These are phyloP conservation scores for Citrullus mucosospermus DNA, from an alignment of 306 rosid species.

Conservation along the genomic window DNA sequence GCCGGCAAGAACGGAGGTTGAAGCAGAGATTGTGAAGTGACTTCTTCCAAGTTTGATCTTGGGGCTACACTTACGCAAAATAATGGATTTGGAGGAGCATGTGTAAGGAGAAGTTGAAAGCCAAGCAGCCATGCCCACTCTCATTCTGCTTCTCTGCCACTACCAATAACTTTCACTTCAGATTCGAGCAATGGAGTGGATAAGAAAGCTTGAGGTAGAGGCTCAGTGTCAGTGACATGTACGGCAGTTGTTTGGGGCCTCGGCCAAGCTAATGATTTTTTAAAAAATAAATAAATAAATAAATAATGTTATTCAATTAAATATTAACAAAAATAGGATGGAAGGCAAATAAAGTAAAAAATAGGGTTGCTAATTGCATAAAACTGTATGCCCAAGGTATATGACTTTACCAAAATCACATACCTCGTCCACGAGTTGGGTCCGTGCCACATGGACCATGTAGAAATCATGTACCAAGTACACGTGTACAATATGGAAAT, in stretches of 20 bases:
- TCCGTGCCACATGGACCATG: too few species aligned
- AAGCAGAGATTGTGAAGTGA: conserved; percentile 32
- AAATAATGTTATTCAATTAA: too few species aligned
- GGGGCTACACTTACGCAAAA: neutral
- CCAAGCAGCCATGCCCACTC: conserved; percentile 12
- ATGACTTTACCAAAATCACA: too few species aligned
- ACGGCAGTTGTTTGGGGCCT: neutral
- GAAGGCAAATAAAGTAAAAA: too few species aligned
- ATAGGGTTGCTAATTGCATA: too few species aligned
- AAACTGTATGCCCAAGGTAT: too few species aligned
- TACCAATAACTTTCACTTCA: neutral
- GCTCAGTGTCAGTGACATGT: neutral
- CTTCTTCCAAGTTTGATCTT: neutral
- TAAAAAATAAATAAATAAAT: too few species aligned
- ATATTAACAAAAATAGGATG: too few species aligned
- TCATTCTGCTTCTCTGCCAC: neutral
- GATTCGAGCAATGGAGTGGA: neutral
- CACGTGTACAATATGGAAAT: too few species aligned
- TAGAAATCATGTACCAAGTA: too few species aligned
- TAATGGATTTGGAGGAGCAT: neutral
- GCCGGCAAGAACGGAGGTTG: conserved; percentile 51
- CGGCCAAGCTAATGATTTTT: neutral
- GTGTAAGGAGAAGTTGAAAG: neutral
- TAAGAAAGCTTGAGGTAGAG: neutral
- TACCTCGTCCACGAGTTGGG: too few species aligned